Evolutionary conservation across 257 asterid genomes (phyloP).

Genomic region (Asclepias syriaca): DNA sequence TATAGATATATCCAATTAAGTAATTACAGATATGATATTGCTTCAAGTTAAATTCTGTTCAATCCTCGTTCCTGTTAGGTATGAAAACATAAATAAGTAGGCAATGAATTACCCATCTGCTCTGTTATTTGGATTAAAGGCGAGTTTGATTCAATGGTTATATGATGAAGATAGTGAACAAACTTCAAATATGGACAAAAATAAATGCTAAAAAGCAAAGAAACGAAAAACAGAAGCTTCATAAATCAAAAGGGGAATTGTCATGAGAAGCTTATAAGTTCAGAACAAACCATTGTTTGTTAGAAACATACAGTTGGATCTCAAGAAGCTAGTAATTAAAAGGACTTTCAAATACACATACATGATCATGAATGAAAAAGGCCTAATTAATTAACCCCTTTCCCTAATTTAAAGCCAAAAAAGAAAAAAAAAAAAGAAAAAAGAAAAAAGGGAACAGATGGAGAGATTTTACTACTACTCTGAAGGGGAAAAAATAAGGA

Average conservation of each 20-base stretch:
- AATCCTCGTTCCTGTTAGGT: no score
- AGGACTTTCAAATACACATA: constrained; percentile 4
- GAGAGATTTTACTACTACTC: not conserved
- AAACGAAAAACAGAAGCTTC: not conserved
- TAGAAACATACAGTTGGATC: not conserved
- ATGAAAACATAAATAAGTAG: no score
- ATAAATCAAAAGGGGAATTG: not conserved
- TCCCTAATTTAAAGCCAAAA: no score
- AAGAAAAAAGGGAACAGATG: not conserved
- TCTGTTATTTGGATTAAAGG: no score
- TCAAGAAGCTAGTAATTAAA: constrained; percentile 1
- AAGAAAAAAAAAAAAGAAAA: not conserved
- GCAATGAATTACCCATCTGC: no score
- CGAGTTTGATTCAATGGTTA: no score
- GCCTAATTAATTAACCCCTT: not conserved
- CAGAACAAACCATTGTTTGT: constrained; percentile 8
- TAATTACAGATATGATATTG: no score
- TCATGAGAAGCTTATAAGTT: not conserved
- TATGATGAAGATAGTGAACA: not conserved
- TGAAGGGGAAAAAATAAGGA: not conserved
- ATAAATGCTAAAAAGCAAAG: not conserved
- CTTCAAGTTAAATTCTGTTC: no score
- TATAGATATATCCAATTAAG: no score
- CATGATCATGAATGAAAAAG: not conserved
- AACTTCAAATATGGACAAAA: not conserved